Percentiles rank a stretch among this genome's conserved stretches.
These are phyloP conservation scores for Chrysochromulina tobinii DNA, from an alignment of 78 protist genomes.

Conservation along the genomic window DNA sequence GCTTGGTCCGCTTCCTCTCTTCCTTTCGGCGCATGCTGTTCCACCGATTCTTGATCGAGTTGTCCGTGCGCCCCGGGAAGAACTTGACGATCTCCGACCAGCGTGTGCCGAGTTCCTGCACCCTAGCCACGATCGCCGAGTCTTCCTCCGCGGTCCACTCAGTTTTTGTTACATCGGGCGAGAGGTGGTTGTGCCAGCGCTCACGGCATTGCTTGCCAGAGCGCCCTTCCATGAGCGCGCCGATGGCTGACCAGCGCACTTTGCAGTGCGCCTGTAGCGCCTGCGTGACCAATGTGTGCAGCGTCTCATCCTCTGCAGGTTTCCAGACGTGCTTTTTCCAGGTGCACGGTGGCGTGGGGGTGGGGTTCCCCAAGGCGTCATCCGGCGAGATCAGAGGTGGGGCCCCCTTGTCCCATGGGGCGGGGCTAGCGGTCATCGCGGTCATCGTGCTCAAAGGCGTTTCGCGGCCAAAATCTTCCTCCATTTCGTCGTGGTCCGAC, in stretches of 20 bases:
- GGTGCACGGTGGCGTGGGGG: background rate
- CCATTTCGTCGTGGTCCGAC: no score
- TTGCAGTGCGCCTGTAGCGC: background rate
- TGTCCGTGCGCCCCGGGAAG: background rate
- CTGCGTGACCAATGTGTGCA: background rate
- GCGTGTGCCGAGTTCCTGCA: background rate
- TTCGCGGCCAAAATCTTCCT: no score
- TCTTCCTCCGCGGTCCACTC: background rate
- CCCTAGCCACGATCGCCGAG: background rate
- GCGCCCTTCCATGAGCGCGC: background rate
- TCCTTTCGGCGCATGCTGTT: background rate
- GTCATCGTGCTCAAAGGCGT: no score
- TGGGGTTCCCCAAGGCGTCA: no score
- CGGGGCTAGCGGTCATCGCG: no score
- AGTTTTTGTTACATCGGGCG: no score
- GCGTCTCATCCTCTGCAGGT: background rate
- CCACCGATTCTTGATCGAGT: conserved; percentile 6
- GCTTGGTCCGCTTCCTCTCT: background rate
- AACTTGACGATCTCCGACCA: conserved; percentile 16
- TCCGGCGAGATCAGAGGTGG: no score
- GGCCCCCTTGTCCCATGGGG: no score
- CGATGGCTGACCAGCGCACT: background rate
- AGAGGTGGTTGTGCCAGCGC: no score
- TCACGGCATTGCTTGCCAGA: background rate
- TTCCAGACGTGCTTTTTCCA: background rate